Percentiles rank a stretch among this genome's conserved stretches.
phyloP scores from a whole-genome alignment of 139 green algal genomes.

The Haematococcus lacustris region DNA sequence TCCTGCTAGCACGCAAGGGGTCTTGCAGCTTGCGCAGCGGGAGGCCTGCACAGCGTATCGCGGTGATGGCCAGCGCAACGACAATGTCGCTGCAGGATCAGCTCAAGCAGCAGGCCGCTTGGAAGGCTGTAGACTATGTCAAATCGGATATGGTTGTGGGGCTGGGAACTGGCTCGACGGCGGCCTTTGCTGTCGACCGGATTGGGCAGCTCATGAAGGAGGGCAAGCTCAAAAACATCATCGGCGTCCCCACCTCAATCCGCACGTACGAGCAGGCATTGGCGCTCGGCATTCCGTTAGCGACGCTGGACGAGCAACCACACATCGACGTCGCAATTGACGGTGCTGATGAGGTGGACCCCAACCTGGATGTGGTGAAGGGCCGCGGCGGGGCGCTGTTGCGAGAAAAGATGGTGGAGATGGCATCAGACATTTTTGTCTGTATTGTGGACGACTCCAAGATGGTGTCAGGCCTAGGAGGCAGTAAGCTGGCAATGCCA shows the following conservation, averaged over 20 bases:
- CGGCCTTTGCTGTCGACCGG: conserved; percentile 95
- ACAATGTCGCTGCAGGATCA: conserved; percentile 63
- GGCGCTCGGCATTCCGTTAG: conserved; percentile 90
- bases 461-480: conserved; percentile 79
- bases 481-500: conserved; percentile 91
- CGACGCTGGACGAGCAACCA: conserved; percentile 89
- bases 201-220: conserved; percentile 88
- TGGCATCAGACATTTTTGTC: conserved; percentile 68
- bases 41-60: too few species aligned
- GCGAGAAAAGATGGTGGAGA: conserved; percentile 99
- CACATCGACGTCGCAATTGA: conserved; percentile 97
- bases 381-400: conserved; percentile 93
- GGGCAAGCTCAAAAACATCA: conserved; percentile 90
- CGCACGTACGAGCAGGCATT: conserved; percentile 85
- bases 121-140: conserved; percentile 96
- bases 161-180: conserved; percentile 95
- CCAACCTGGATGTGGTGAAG: conserved; percentile 95
- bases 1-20: background rate
- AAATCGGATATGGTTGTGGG: conserved; percentile 93
- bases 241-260: conserved; percentile 91
- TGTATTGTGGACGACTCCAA: conserved; percentile 99
- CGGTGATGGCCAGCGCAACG: background rate
- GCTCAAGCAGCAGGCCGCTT: conserved; percentile 92
- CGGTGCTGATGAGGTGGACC: conserved; percentile 96
- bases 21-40: background rate